Base-by-base conservation (phyloP, 805 yeast species). In the Pichia nakasei region DNA sequence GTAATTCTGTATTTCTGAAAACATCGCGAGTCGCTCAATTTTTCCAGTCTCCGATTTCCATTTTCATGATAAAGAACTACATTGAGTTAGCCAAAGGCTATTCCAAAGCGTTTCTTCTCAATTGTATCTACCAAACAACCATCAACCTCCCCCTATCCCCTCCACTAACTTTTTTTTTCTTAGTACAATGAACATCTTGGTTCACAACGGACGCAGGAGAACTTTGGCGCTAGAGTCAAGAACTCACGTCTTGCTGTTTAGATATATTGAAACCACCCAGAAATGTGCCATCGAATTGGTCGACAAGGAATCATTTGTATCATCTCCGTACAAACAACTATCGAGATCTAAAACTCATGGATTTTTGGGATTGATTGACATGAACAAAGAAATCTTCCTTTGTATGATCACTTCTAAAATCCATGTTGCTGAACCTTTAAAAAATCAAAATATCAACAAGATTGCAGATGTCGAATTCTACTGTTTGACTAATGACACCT, bases 381-480 rank as follows among this genome's bases (percentile, higher is more conserved):
- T 88, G 34, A 80, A 76, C 13, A 68, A 70, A 7, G 81, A 84
- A 44, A 74, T 79, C 3, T 93, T 81, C 55, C 63, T 91, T 33
- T 85, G 94, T 41, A 76, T 86, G 0, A 86, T 93, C 42, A 81
- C 94, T 0, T 82, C 86, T 0, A 78, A 84, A 26, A 64, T 77
- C 2, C 75, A 78, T 49, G 95, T 85, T 12, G 97, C 97, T 0
- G 68, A 73, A 22, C 97, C 97, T 0, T 69, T 85, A 15, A 80
- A 82, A 0, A 77, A 77, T 32, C 95, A 93, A 60, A 71, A 85
- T 2, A 85, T 91, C 22, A 80, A 85, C 57, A 79, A 80, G 53
- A 89, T 93, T 39, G 74, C 71, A 56, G 78, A 79, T n/a, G 95
- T 91, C 31, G 97, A 89, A 52, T 93, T 93, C 59, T 75, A 83